These are phyloP conservation scores for Botrytis pseudocinerea DNA, from an alignment of 2,329 filamentous ascomycete genomes.

Conservation along the genomic window DNA sequence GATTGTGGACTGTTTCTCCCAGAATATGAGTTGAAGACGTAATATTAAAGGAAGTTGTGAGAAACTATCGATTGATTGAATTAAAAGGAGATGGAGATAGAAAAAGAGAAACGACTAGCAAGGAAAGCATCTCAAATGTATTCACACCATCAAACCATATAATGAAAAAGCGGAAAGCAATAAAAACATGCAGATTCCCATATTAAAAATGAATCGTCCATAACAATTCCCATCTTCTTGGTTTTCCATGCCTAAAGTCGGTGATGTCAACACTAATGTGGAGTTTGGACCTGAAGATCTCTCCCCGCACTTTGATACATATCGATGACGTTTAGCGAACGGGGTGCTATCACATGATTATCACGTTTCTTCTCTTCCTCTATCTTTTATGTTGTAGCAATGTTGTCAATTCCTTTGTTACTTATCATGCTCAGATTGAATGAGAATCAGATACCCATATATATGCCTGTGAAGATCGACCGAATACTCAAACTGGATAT, in stretches of 20 bases:
- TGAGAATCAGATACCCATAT: too few species aligned
- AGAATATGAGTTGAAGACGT: not conserved
- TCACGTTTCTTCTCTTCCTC: too few species aligned
- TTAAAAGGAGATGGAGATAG: not conserved
- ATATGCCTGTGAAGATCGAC: not conserved
- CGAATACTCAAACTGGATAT: not conserved
- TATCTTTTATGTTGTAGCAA: not conserved
- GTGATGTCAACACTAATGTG: not conserved
- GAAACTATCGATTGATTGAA: not conserved
- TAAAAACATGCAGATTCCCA: conserved; percentile 5
- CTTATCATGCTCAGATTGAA: not conserved
- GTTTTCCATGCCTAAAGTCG: not conserved
- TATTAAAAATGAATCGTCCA: not conserved
- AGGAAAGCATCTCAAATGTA: not conserved
- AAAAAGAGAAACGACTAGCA: not conserved
- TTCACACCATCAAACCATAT: not conserved
- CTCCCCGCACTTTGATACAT: not conserved
- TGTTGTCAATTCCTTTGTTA: not conserved
- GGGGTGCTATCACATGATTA: not conserved
- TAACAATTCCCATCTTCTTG: conserved; percentile 4
- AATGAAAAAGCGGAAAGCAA: not conserved
- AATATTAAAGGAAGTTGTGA: not conserved
- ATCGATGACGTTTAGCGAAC: conserved; percentile 6
- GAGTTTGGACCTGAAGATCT: not conserved
- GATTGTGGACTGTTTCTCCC: not conserved